Evolutionary conservation across 2,329 filamentous ascomycete species (phyloP).

Genomic region (Calonectria pteridis): DNA sequence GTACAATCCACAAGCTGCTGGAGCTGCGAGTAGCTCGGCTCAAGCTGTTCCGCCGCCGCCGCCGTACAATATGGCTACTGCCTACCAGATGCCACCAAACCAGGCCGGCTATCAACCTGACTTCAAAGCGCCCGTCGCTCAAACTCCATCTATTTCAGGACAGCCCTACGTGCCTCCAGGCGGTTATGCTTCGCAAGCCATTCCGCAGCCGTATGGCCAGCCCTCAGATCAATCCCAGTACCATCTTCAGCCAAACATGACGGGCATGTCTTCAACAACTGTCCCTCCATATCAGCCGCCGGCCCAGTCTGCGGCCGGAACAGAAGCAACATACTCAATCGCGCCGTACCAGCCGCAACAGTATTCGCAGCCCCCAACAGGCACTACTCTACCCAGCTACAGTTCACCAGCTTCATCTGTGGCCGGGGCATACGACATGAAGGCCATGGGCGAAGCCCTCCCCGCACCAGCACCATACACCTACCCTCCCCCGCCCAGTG

Average conservation of each 20-base stretch:
- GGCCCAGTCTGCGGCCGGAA: neutral
- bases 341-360: neutral
- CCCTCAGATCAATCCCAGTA: neutral
- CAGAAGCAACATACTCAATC: neutral
- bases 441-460: slow-evolving; percentile 28
- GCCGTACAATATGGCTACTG: slow-evolving; percentile 22
- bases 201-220: slow-evolving; percentile 17
- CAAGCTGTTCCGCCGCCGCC: slow-evolving; percentile 30
- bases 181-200: neutral
- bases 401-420: neutral
- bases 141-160: neutral
- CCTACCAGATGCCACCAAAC: neutral
- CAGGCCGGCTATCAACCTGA: slow-evolving; percentile 17
- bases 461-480: slow-evolving; percentile 7
- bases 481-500: neutral
- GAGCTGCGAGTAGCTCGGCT: slow-evolving; percentile 5
- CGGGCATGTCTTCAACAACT: neutral
- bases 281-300: neutral
- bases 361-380: neutral
- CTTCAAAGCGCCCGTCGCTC: neutral
- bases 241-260: neutral
- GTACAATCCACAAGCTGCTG: slow-evolving; percentile 25
- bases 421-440: slow-evolving; percentile 29
- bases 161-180: neutral
- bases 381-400: neutral